Evolutionary conservation across 2,329 filamentous ascomycete genomes (phyloP), one percentile per base, ranked within the genome.

Genomic region (Ceratocystis variospora): DNA sequence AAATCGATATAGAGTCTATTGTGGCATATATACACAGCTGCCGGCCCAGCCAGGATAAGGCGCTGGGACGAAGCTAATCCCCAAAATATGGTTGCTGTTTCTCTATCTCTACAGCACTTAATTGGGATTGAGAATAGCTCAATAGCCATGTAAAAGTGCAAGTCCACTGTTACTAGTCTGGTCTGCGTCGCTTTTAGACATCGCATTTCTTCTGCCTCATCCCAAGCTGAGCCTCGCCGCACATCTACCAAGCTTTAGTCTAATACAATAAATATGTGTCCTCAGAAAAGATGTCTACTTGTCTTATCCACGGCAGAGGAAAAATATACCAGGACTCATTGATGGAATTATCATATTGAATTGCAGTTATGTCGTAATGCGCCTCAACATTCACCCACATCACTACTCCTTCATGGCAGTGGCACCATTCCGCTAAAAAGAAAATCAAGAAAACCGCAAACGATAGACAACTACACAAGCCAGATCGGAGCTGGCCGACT

Each of bases 351-450:
- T 48, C 28, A 57, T 65, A 48, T 59, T 65, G 41, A 45, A 33
- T 46, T 50, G 19, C 50, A 50, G 28, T 62, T 64, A 53, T 25
- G 48, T 25, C 45, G 55, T 45, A 48, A 46, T 48, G 53, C 44
- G 45, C 55, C 50, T 15, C 22, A 17, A 31, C 44, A 50, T 63
- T 31, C 44, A 37, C 33, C 10, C 33, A 48, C 41, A 31, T 31
- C 31, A 25, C 22, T 28, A 28, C 48, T 45, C 31, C 33, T 48
- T 25, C 15, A 15, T 22, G 12, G 22, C 17, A 57, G 48, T 31
- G 6, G 15, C 33, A 19, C 31, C 22, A 22, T 55, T 50, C 37
- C 63, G 63, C 63, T 65, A 65, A 37, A 48, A 59, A 64, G 46
- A 55, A 37, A 37, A n/a, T n/a, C 33, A 37, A 37, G 33, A 37